Evolutionary conservation across 257 asterid genomes (phyloP), one percentile per base, ranked within the genome.

Genomic region (Rhazya stricta): DNA sequence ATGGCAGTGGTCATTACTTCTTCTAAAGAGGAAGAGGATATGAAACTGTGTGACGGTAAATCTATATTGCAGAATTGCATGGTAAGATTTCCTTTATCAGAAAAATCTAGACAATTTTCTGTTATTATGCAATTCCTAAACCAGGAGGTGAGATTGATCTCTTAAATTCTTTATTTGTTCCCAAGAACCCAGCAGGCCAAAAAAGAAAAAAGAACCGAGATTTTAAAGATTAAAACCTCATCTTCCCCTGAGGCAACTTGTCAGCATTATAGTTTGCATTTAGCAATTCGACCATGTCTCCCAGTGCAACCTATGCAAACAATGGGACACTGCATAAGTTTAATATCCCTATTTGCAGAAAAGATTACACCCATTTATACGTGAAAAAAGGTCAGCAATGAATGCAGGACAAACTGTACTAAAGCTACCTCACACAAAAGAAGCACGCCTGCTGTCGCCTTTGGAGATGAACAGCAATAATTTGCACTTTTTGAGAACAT

Each of bases 401-500:
- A 39, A 23, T 39, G 42, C 21, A 16, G 27, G 18, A 73, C 32
- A 56, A 71, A 63, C 51, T 12, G 13, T 9, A 23, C 29, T 36
- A 75, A 43, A 67, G 69, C 29, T 62, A 83, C 98, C 97, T 94
- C 97, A 29, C 97, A 94, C 56, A 94, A 78, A 81, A 94, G 97
- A 79, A 94, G 83, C 80, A 94, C 98, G 2, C 97, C 97, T 42
- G 83, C 79, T 41, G 70, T 16, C 53, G 96, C 75, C 37, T 76
- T 42, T 51, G 54, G 71, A 79, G 79, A 72, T 12, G 97, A 58
- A 82, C 75, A 88, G 83, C 97, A 94, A 80, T 91, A 94, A 70
- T 91, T 91, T 74, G 98, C 98, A 83, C 97, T 91, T 86, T 94
- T 94, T 67, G 98, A 94, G 87, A 94, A 94, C 97, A 94, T 94